phyloP scores from a whole-genome alignment of 1,284 basidiomycete species.

The Pseudomicrostroma phylloplanum region DNA sequence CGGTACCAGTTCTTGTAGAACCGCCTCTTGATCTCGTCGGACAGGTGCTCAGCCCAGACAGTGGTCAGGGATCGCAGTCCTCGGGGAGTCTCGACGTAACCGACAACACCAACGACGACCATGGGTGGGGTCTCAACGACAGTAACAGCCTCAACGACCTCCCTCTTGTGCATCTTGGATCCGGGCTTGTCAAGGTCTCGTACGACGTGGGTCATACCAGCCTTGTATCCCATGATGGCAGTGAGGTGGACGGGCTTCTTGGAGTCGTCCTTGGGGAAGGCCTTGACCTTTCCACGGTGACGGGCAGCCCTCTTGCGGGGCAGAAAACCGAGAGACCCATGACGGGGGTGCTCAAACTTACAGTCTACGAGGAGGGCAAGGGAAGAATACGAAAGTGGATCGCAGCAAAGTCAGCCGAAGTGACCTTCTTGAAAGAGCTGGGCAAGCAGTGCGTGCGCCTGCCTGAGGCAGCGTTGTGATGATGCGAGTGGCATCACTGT shows the following conservation, averaged over 20 bases:
- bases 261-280: slow-evolving; percentile 77
- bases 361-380: slow-evolving; percentile 3
- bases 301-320: slow-evolving; percentile 50
- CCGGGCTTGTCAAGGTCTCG: slow-evolving; percentile 98
- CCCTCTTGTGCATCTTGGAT: slow-evolving; percentile 61
- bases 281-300: slow-evolving; percentile 49
- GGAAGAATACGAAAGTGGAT: too few relatives aligned
- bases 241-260: slow-evolving; percentile 99
- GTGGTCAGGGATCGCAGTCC: slow-evolving; percentile 79
- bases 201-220: slow-evolving; percentile 99
- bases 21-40: slow-evolving; percentile 86
- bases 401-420: too few relatives aligned
- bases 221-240: slow-evolving; percentile 98
- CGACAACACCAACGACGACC: slow-evolving; percentile 95
- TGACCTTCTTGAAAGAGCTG: too few relatives aligned
- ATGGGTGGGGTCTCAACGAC: slow-evolving; percentile 95
- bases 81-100: slow-evolving; percentile 99
- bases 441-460: too few relatives aligned
- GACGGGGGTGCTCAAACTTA: slow-evolving; percentile 50
- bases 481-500: not conserved
- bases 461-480: too few relatives aligned
- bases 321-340: slow-evolving; percentile 51
- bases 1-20: slow-evolving; percentile 99
- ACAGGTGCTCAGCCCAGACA: slow-evolving; percentile 64
- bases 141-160: slow-evolving; percentile 96